Evolutionary conservation across 2,329 filamentous ascomycete genomes (phyloP).

Genomic region (Penicillium palitans): DNA sequence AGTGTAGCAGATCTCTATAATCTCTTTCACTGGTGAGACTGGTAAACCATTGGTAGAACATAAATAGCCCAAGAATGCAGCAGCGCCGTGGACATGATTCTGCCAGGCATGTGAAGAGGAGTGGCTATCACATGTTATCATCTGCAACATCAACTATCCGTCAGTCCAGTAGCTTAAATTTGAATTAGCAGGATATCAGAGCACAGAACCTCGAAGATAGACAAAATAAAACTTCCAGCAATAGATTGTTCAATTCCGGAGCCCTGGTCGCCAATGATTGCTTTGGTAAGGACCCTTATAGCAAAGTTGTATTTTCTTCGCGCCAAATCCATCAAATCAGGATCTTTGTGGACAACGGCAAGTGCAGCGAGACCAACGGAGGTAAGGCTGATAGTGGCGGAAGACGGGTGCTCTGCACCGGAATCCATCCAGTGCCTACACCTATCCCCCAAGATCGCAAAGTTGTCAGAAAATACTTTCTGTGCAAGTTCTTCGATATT

Average conservation of each 20-base stretch:
- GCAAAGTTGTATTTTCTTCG: slow-evolving; percentile 3
- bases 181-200: background rate
- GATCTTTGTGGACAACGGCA: slow-evolving; percentile 5
- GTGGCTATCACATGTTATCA: slow-evolving; percentile 7
- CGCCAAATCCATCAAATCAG: slow-evolving; percentile 1
- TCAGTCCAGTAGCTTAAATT: background rate
- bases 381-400: background rate
- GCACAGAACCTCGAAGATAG: slow-evolving; percentile 7
- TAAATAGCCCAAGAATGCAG: slow-evolving; percentile 1
- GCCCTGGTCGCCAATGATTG: background rate
- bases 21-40: slow-evolving; percentile 1
- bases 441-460: background rate
- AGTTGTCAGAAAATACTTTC: slow-evolving; percentile 7
- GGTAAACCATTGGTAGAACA: background rate
- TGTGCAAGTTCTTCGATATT: slow-evolving; percentile 2
- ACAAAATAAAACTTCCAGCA: slow-evolving; percentile 4
- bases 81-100: slow-evolving; percentile 4
- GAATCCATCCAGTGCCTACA: slow-evolving; percentile 6
- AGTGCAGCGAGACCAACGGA: slow-evolving; percentile 10
- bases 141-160: background rate
- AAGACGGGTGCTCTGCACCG: background rate
- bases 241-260: slow-evolving; percentile 4
- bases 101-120: background rate
- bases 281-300: background rate
- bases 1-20: slow-evolving; percentile 5